Evolutionary conservation across 768 basidiomycete genomes (phyloP), one percentile per base, ranked within the genome.

Genomic region (Mycena rebaudengoi): DNA sequence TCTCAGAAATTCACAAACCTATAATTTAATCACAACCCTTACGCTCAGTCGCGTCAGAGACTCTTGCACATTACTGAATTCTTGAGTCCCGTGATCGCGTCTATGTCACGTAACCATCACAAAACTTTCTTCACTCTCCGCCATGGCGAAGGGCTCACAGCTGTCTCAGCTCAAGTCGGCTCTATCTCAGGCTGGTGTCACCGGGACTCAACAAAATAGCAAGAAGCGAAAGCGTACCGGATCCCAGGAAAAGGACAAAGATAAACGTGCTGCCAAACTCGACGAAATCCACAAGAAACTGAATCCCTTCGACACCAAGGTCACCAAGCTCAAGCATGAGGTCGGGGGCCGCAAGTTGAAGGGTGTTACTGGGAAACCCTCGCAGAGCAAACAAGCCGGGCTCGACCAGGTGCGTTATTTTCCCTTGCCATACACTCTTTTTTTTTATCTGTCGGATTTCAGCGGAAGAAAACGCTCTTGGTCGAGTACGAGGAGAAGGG

Each of bases 221-320:
- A 89, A 91, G 77, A 95, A 94, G 76, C 83, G 91, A 64, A 94
- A 90, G 72, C 85, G 90, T 39, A 72, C 82, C 1, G 76, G 76
- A 4, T 76, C 82, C 43, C 81, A 85, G 26, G 92, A 94, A 73
- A 89, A 88, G 65, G 93, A 94, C 73, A 94, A 91, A 74, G 91
- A 90, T 66, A 94, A 93, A 76, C 88, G 85, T 65, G 86, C 91
- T 0, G 87, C 89, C 7, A 93, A 87, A 71, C 85, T 98, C 40
- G 86, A 88, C 53, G 91, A 91, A 72, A 96, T 99, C 64, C 89
- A 94, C 66, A 86, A 88, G 70, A 88, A 86, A 69, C 82, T 98
- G 71, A 99, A 98, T 79, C 93, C 95, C 20, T 99, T 99, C 76
- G 97, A 99, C 75, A 85, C 90, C 70, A 93, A 95, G 69, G 92